Conservation (phyloP, 257 asterid species). For the Solanum lignicaule region DNA sequence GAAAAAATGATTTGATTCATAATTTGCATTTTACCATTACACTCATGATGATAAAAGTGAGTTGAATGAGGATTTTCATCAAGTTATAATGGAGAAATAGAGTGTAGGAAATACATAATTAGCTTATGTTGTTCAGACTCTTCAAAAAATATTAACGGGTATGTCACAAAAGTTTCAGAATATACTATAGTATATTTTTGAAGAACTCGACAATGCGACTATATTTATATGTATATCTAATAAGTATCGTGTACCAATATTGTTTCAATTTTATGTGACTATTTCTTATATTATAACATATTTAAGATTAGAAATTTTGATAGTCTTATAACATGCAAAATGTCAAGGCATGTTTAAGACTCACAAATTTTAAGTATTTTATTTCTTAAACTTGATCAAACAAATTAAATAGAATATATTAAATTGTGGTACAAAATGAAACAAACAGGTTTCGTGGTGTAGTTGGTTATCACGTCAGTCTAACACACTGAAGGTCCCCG, state of each 20-base stretch:
- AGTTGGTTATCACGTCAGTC: slow-evolving; percentile 94
- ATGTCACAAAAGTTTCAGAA: background rate
- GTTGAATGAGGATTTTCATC: background rate
- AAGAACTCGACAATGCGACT: background rate
- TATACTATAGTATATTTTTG: background rate
- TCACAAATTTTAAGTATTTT: background rate
- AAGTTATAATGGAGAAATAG: background rate
- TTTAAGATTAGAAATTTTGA: background rate
- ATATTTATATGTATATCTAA: background rate
- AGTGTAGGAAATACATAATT: background rate
- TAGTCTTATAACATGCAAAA: background rate
- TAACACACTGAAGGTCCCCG: slow-evolving; percentile 96
- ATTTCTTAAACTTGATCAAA: background rate
- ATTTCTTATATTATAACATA: background rate
- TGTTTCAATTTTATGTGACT: too few relatives aligned
- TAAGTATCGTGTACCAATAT: background rate
- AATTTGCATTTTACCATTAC: background rate
- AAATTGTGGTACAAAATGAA: background rate
- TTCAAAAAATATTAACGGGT: background rate
- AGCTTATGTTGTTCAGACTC: background rate
- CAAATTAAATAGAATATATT: background rate
- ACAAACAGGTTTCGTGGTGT: slow-evolving; percentile 54
- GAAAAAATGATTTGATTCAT: background rate
- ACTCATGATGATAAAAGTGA: background rate
- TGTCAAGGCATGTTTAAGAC: background rate